Percentiles rank a stretch among this genome's conserved stretches.
Conservation (phyloP, 352 stramenopile genomes). For the Globisporangium cylindrosporum region DNA sequence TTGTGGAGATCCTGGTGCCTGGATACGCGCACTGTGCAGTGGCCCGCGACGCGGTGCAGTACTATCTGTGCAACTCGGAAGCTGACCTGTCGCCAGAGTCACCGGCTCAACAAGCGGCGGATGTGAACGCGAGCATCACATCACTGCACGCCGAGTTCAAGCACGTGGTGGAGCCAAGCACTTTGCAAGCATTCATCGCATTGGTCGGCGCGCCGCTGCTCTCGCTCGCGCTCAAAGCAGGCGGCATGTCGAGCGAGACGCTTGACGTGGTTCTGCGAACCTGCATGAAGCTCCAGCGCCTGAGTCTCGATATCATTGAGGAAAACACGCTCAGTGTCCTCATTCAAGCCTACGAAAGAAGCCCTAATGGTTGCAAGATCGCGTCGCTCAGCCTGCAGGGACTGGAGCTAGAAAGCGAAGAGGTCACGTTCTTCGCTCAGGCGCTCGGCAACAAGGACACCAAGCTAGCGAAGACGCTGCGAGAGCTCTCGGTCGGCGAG, state of each 20-base stretch:
- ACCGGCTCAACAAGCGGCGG: background rate
- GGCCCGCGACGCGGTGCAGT: slow-evolving; percentile 11
- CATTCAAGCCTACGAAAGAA: slow-evolving; percentile 7
- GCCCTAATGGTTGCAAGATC: background rate
- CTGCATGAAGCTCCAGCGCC: slow-evolving; percentile 2
- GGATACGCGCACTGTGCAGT: slow-evolving; percentile 18
- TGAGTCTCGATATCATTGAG: slow-evolving; percentile 15
- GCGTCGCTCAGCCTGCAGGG: slow-evolving; percentile 13
- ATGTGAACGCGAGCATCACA: background rate
- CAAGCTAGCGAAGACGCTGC: background rate
- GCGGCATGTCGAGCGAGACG: slow-evolving; percentile 1
- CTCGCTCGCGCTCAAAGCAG: slow-evolving; percentile 8
- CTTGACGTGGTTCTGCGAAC: slow-evolving; percentile 2
- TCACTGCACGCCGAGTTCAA: slow-evolving; percentile 13
- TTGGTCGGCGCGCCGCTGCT: slow-evolving; percentile 12
- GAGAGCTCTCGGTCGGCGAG: slow-evolving; percentile 20
- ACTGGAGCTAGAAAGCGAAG: slow-evolving; percentile 18
- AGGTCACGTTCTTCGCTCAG: slow-evolving; percentile 9
- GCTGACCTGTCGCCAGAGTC: background rate
- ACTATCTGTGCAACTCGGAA: slow-evolving; percentile 10
- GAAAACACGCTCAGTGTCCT: slow-evolving; percentile 9
- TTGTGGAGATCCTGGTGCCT: slow-evolving; percentile 19
- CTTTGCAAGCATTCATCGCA: slow-evolving; percentile 13
- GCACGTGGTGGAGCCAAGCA: background rate
- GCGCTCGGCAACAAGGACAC: slow-evolving; percentile 7